Base-by-base conservation (phyloP, 2,329 filamentous ascomycete genomes). In the Knoxdaviesia proteae region DNA sequence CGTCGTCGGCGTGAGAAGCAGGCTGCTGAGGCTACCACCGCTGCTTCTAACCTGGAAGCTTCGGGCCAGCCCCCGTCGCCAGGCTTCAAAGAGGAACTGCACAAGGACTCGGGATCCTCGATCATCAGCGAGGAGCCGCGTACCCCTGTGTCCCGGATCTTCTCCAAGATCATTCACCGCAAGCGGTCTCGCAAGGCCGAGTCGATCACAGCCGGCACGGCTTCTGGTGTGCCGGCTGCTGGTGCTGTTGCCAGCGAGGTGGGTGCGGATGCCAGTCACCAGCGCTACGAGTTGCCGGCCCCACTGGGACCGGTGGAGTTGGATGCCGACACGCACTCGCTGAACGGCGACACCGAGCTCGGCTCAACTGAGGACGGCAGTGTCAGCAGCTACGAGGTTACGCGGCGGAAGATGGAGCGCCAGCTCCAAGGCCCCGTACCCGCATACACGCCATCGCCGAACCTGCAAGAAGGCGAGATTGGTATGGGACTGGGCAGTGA, bases 241-340 rank as follows among this genome's bases (percentile, higher is more conserved):
- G 39, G 38, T 34, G 36, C 40, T 6, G 20, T 36, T 5, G 40
- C 40, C n/a, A 53, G 53, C 45, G 63, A 60, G 48, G 59, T 64
- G 4, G 61, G 53, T 5, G 61, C 60, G 5, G 62, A 64, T 41
- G 52, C 58, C 2, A 60, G 62, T 41, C 64, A 68, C 36, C 63
- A 69, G 46, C 61, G 69, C 3, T 70, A 68, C 45, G 69, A 73
- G 49, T 51, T 73, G 50, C 60, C 68, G 2, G 67, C 59, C 5
- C 62, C 62, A 0, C 47, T 57, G 1, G 55, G 58, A 3, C 68
- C 67, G 0, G 63, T 60, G 5, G 70, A 74, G 50, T 56, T 74
- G 37, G 65, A 71, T 38, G 63, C 59, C 20, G 57, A 63, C 40
- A 56, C 53, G 7, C 52, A 53, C 39, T 61, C 56, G 5, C 52